A percentile compares a stretch with the other conserved stretches of the same genome.
phyloP scores from a whole-genome alignment of 306 rosid genomes.

The Vigna trinervia region DNA sequence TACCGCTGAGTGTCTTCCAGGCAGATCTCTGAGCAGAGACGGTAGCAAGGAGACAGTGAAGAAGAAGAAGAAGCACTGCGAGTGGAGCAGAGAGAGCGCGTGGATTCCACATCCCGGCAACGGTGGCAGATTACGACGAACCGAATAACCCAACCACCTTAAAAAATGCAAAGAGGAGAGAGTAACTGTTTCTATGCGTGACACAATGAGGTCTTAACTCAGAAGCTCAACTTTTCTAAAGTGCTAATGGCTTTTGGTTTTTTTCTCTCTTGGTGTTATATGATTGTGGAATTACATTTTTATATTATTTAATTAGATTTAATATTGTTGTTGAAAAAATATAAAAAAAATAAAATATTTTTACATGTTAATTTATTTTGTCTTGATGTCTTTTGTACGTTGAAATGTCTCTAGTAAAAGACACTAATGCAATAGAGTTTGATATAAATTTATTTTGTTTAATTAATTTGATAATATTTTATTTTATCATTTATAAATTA shows the following conservation, averaged over 20 bases:
- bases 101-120: slow-evolving; percentile 68
- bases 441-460: no score
- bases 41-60: slow-evolving; percentile 47
- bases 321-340: no score
- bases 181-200: background rate
- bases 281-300: background rate
- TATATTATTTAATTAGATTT: no score
- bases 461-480: no score
- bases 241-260: slow-evolving; percentile 26
- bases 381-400: no score
- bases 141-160: slow-evolving; percentile 14
- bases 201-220: slow-evolving; percentile 9
- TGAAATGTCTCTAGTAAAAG: no score
- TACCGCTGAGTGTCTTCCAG: slow-evolving; percentile 81
- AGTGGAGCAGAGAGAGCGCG: slow-evolving; percentile 55
- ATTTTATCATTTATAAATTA: no score
- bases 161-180: background rate
- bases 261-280: background rate
- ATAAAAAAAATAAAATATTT: no score
- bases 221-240: slow-evolving; percentile 30
- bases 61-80: slow-evolving; percentile 59
- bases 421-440: no score
- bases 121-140: slow-evolving; percentile 1
- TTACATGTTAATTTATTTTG: no score
- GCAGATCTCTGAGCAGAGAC: slow-evolving; percentile 86